Evolutionary conservation across 768 basidiomycete species (phyloP).

Genomic region (Dictyophora rubrovolvata): DNA sequence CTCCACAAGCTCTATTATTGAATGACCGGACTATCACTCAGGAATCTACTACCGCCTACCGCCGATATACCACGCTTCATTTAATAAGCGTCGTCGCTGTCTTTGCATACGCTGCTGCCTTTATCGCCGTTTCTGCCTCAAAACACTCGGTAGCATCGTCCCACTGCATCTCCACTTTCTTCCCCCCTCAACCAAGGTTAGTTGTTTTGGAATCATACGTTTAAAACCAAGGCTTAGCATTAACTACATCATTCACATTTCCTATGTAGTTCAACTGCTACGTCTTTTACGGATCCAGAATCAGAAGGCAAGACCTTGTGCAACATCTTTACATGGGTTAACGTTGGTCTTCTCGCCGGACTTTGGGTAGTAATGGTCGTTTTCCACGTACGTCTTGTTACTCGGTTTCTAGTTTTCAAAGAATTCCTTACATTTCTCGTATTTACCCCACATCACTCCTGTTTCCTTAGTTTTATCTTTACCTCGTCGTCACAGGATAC

Average conservation of each 20-base stretch:
- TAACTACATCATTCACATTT: background rate
- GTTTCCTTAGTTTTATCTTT: slow-evolving; percentile 36
- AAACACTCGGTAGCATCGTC: slow-evolving; percentile 63
- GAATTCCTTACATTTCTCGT: slow-evolving; percentile 19
- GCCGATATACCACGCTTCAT: slow-evolving; percentile 64
- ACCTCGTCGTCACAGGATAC: slow-evolving; percentile 50
- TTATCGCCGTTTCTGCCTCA: slow-evolving; percentile 72
- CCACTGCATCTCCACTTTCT: slow-evolving; percentile 41
- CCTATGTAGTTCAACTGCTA: slow-evolving; percentile 17
- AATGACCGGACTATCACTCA: slow-evolving; percentile 19
- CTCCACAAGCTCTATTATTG: slow-evolving; percentile 7
- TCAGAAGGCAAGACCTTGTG: slow-evolving; percentile 67
- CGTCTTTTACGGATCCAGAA: slow-evolving; percentile 21
- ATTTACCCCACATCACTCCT: slow-evolving; percentile 33
- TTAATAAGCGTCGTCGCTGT: slow-evolving; percentile 39
- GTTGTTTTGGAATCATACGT: background rate
- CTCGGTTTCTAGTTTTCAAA: background rate
- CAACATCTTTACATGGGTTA: slow-evolving; percentile 85
- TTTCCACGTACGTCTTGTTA: slow-evolving; percentile 49
- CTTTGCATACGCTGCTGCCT: slow-evolving; percentile 70
- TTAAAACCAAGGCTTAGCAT: background rate
- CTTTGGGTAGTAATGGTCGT: slow-evolving; percentile 76
- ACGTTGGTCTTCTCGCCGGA: slow-evolving; percentile 83
- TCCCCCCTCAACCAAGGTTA: slow-evolving; percentile 4
- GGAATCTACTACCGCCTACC: slow-evolving; percentile 59